Base-by-base conservation (phyloP, 306 rosid genomes). In the Acmispon strigosus region DNA sequence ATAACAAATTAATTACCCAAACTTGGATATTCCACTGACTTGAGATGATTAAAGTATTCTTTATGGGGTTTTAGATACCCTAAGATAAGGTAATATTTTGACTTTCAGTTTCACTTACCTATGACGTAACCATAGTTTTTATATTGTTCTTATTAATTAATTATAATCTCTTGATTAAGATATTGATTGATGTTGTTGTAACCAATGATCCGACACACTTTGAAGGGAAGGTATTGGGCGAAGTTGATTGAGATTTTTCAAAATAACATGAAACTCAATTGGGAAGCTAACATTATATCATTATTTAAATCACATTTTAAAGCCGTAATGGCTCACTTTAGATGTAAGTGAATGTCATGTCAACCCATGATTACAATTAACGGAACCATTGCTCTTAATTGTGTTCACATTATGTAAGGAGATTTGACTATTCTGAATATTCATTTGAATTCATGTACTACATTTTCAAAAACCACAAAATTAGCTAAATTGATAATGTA, bases 331-430 rank as follows among this genome's bases (percentile, higher is more conserved):
- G 56, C 69, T 64, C 34, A 48, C 73, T 8, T 59, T 73, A 13
- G 59, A 72, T 60, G 45, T 15, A 63, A 52, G 80, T 70, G 77
- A 78, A 74, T 82, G 81, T 70, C 61, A 54, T 49, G 84, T 82
- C 68, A 72, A 82, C 80, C 71, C 80, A 77, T 72, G 81, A 81
- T 83, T 84, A 70, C 42, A 67, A 62, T 76, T 70, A 57, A 78
- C 19, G 72, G 54, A 73, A 67, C 72, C 79, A 15, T 67, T 72
- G 61, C 48, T 12, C 14, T 59, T 27, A 27, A 27, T 27, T 43
- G 49, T 50, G 36, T 83, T 60, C 47, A 65, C 63, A 53, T 22
- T 71, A 57, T n/a, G 14, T 16, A 60, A 39, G 56, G 1, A 47
- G 41, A 0, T 8, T 29, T 37, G 11, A 37, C 19, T 60, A 13